Percentiles rank a stretch among this genome's conserved stretches.
These are phyloP conservation scores for Ceratocystis eucalypticola DNA, from an alignment of 2,329 filamentous ascomycete genomes.

Conservation along the genomic window DNA sequence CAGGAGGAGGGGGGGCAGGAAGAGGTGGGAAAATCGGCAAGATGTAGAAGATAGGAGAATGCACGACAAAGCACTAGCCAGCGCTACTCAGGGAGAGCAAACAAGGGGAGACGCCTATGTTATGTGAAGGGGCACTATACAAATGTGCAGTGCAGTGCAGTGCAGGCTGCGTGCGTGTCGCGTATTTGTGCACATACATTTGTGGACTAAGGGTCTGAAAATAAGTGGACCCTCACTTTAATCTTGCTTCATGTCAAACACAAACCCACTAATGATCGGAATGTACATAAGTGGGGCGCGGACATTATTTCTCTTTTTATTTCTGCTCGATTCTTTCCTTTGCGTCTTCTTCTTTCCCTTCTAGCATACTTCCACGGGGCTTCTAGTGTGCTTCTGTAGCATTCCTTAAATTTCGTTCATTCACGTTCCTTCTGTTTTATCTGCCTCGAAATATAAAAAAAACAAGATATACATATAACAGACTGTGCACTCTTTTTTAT, in stretches of 20 bases:
- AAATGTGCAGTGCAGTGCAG: too few relatives aligned
- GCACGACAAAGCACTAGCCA: too few relatives aligned
- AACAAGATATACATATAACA: too few relatives aligned
- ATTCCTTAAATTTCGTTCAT: neutral
- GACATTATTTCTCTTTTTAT: neutral
- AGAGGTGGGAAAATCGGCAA: too few relatives aligned
- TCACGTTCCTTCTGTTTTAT: neutral
- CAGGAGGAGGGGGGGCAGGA: too few relatives aligned
- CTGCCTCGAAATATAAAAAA: too few relatives aligned
- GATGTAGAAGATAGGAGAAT: too few relatives aligned
- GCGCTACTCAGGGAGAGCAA: too few relatives aligned
- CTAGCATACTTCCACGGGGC: neutral
- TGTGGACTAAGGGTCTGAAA: neutral
- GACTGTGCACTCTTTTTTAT: neutral
- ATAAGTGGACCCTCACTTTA: neutral
- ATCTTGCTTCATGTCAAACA: neutral
- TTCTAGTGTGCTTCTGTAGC: constrained; percentile 6
- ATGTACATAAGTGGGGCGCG: neutral
- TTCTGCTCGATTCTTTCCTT: neutral
- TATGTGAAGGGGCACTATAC: too few relatives aligned
- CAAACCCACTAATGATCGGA: neutral
- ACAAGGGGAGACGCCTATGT: too few relatives aligned
- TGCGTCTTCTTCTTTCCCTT: neutral
- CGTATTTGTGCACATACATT: too few relatives aligned
- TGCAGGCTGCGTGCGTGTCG: too few relatives aligned